Percentiles rank a stretch among this genome's conserved stretches.
These are phyloP conservation scores for Calonectria crousiana DNA, from an alignment of 2,329 filamentous ascomycete genomes.

Conservation along the genomic window DNA sequence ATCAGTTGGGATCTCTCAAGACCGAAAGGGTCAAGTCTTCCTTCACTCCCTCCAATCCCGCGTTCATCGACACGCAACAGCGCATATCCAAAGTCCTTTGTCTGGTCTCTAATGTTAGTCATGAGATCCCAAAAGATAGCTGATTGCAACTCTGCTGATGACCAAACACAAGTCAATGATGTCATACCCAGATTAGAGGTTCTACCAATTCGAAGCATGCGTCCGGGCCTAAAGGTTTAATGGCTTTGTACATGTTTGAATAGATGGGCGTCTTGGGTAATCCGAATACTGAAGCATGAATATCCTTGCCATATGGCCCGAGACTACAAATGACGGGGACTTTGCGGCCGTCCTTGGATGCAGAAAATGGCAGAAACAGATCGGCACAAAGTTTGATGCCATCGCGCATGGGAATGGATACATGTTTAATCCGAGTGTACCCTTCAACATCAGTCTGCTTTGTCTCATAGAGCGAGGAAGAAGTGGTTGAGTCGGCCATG, in stretches of 20 bases:
- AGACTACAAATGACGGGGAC: conserved; percentile 14
- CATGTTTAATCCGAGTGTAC: conserved; percentile 15
- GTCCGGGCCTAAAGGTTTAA: conserved; percentile 15
- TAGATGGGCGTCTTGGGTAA: conserved; percentile 16
- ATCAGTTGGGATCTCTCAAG: neutral
- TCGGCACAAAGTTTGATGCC: conserved; percentile 17
- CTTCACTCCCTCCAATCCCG: conserved; percentile 18
- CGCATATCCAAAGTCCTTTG: conserved; percentile 16
- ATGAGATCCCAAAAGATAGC: neutral
- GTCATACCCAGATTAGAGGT: conserved; percentile 17
- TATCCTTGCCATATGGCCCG: conserved; percentile 21
- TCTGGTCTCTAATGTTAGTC: neutral
- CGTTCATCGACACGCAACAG: conserved; percentile 16
- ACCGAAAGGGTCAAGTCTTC: conserved; percentile 19
- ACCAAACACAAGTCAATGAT: neutral
- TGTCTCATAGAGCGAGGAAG: neutral
- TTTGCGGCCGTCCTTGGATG: neutral
- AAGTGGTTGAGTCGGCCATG: neutral
- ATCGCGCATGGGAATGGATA: conserved; percentile 15
- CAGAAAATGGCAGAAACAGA: conserved; percentile 14
- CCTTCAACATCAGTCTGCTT: conserved; percentile 3
- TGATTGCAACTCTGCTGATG: neutral
- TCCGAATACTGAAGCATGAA: conserved; percentile 17
- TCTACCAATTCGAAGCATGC: conserved; percentile 12
- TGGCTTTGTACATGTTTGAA: conserved; percentile 13